Evolutionary conservation across 257 asterid species (phyloP), one percentile per base, ranked within the genome.

Genomic region (Parsonsia alboflavescens): DNA sequence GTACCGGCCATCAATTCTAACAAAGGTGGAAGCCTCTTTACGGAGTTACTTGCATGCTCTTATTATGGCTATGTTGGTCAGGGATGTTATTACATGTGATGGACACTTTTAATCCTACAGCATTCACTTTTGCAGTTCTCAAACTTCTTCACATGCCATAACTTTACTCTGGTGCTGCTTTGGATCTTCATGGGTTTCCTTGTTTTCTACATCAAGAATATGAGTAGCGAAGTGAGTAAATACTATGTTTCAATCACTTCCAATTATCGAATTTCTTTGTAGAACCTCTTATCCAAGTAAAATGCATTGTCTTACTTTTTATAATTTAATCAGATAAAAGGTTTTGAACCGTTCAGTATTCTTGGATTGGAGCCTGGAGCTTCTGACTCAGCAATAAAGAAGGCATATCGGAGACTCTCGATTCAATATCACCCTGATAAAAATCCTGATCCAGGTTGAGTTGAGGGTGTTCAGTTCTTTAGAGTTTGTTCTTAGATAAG

Each of bases 361-460:
- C 99, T 94, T 84, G 99, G 96, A 81, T 77, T 94, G 79, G 90
- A 85, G 79, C 86, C 96, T 67, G 97, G 97, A 72, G 99, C 93
- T 75, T 82, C 96, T 19, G 96, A 92, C 15, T 74, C 91, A n/a
- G 91, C 73, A 70, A 92, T 94, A 80, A 94, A 94, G 91, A 94
- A 90, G 86, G 96, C 97, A n/a, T 94, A 92, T 81, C 85, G 99
- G 82, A 86, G 85, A 79, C 97, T 92, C 74, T 94, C 99, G 72
- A 83, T 92, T 75, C 96, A 89, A 76, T 94, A 94, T 82, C 97
- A 94, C 73, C 97, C 99, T 24, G 99, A 94, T 88, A 94, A 94
- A 84, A 94, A 94, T 80, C 97, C 99, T 1, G 97, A 94, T 68
- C 99, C 96, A 88, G 97, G 97, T 94, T 84, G 71, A 79, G 97